These are phyloP conservation scores for Sclerotinia nivalis DNA, from an alignment of 2,329 filamentous ascomycete species.

Conservation along the genomic window DNA sequence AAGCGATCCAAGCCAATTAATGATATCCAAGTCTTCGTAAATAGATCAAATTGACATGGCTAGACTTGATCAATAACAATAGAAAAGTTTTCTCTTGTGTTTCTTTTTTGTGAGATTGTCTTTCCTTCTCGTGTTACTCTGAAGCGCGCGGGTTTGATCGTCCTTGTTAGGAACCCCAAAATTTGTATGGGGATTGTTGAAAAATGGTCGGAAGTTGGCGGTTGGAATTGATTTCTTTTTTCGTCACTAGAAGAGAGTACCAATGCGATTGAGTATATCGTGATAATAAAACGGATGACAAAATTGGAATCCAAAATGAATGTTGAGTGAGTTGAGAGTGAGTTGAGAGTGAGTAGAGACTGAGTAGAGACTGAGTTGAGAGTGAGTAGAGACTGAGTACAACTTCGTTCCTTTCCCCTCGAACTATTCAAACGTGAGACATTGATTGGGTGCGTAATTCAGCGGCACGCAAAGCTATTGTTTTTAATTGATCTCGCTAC, in stretches of 20 bases:
- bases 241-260: neutral
- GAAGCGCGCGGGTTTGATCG: slow-evolving; percentile 22
- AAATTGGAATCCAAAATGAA: slow-evolving; percentile 4
- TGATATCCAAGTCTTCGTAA: neutral
- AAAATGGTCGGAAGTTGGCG: neutral
- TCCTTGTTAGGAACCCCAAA: neutral
- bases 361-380: neutral
- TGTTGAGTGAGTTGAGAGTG: neutral
- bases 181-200: neutral
- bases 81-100: neutral
- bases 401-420: neutral
- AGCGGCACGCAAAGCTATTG: neutral
- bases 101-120: neutral
- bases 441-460: neutral
- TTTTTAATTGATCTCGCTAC: neutral
- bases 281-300: neutral
- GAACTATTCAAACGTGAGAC: neutral
- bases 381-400: neutral
- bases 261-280: neutral
- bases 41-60: slow-evolving; percentile 12
- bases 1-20: neutral
- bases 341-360: no score
- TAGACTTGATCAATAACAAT: neutral
- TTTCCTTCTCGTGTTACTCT: neutral
- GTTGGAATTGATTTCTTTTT: slow-evolving; percentile 2